Evolutionary conservation across 768 basidiomycete genomes (phyloP), one percentile per base, ranked within the genome.

Genomic region (Podaxis rugospora): DNA sequence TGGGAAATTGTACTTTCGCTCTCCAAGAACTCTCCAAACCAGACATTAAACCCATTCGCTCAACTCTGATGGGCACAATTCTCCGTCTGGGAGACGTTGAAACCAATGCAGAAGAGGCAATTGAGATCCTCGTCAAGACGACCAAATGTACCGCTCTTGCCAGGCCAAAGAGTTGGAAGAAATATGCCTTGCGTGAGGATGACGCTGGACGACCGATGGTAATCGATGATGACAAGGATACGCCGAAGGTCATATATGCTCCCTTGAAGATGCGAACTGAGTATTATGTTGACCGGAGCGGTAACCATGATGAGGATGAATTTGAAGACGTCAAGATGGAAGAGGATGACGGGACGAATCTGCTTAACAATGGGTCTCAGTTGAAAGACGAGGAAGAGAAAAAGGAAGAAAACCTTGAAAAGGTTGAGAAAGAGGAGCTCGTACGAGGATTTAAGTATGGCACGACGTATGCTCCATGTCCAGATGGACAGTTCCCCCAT

Each of bases 401-500:
- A 25, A 76, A 78, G 47, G 72, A 74, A 25, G 72, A 74, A 9
- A 71, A 69, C 14, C 59, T 77, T 25, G 80, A 83, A 66, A 83
- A 81, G 62, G 83, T 92, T 5, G 87, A 91, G 69, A 89, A 89
- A 72, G 89, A 92, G 66, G 82, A 93, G 39, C 84, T 95, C 6
- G 78, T 92, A 23, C 76, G 80, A 64, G 93, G 92, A 1, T 95
- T 90, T 78, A 90, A 91, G 74, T 96, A 97, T 67, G 95, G 95
- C 18, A 82, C 92, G 1, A 89, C 91, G 0, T 95, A 93, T 72
- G 89, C 85, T 2, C 93, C 92, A 0, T 88, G 89, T 72, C 90
- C 92, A 1, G 92, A 93, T 55, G 92, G 86, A n/a, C 86, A 88
- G 56, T 96, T 94, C 66, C 83, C 84, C 32, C 82, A 77, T 63